phyloP scores from a whole-genome alignment of 768 basidiomycete species.

The Naematelia encephala region DNA sequence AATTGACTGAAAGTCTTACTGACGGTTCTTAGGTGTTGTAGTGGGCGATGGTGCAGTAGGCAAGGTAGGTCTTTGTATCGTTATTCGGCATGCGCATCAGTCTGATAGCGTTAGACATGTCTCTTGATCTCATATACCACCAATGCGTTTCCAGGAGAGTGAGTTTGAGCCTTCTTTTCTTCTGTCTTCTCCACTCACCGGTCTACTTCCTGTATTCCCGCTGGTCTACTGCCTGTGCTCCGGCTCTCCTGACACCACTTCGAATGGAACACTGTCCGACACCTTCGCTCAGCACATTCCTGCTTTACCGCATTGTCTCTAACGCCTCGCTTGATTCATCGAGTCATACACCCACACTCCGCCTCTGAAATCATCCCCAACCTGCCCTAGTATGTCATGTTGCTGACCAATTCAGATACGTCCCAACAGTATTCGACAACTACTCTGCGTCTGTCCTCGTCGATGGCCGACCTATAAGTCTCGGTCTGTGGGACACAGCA shows the following conservation, averaged over 20 bases:
- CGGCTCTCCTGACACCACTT: too few relatives aligned
- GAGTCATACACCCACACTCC: too few relatives aligned
- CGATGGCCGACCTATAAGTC: slow-evolving; percentile 95
- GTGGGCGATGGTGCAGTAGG: slow-evolving; percentile 98
- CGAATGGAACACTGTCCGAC: too few relatives aligned
- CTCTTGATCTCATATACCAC: slow-evolving; percentile 99
- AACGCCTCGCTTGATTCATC: too few relatives aligned
- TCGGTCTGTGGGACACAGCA: slow-evolving; percentile 59
- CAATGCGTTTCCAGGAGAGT: slow-evolving; percentile 77
- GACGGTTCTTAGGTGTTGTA: slow-evolving; percentile 70
- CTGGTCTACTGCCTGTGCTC: too few relatives aligned
- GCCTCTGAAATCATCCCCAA: not conserved
- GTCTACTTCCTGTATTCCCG: too few relatives aligned
- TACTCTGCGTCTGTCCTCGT: slow-evolving; percentile 95
- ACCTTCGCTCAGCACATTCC: too few relatives aligned
- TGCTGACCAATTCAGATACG: slow-evolving; percentile 35
- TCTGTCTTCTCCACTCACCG: not conserved
- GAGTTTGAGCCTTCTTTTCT: slow-evolving; percentile 11
- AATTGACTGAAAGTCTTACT: slow-evolving; percentile 6
- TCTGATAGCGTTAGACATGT: slow-evolving; percentile 67
- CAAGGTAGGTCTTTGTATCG: slow-evolving; percentile 62
- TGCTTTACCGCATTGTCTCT: too few relatives aligned
- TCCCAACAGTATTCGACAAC: slow-evolving; percentile 85
- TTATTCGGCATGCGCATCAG: not conserved
- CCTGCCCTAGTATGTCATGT: not conserved